Evolutionary conservation across 2,329 filamentous ascomycete species (phyloP).

Genomic region (Trichocomaceae sp.): DNA sequence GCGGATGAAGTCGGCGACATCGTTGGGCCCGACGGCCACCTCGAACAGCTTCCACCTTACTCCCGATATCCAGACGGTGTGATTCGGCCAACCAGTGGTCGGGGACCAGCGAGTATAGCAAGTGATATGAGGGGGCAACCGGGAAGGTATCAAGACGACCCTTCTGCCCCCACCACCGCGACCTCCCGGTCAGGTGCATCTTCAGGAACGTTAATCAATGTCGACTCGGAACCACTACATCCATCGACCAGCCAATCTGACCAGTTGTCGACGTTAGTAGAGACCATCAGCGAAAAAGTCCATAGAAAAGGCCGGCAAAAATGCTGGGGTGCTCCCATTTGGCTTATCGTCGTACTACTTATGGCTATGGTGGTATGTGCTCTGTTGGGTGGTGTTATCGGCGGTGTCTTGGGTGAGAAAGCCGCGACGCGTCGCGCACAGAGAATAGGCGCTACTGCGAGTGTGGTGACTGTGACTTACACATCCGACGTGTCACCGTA

Average conservation of each 20-base stretch:
- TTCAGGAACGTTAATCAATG: constrained; percentile 21
- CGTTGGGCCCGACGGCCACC: constrained; percentile 79
- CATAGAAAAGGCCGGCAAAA: constrained; percentile 37
- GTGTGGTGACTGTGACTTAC: constrained; percentile 43
- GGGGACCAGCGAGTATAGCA: constrained; percentile 33
- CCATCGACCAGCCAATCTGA: constrained; percentile 15
- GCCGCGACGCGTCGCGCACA: constrained; percentile 21
- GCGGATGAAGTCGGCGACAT: constrained; percentile 73
- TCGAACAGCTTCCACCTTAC: constrained; percentile 87
- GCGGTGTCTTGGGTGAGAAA: constrained; percentile 47
- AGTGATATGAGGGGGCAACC: constrained; percentile 17
- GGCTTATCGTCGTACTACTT: constrained; percentile 42
- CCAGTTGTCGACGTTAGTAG: constrained; percentile 16
- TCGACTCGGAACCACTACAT: constrained; percentile 15
- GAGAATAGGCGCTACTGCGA: constrained; percentile 12
- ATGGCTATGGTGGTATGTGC: constrained; percentile 44
- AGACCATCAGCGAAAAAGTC: constrained; percentile 39
- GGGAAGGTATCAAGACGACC: constrained; percentile 26
- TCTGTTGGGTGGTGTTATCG: constrained; percentile 49
- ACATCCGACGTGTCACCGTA: constrained; percentile 48
- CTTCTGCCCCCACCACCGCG: constrained; percentile 11
- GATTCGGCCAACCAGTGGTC: constrained; percentile 51
- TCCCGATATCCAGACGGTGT: constrained; percentile 74
- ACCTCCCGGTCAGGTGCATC: constrained; percentile 27
- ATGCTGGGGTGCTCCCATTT: constrained; percentile 48